A percentile compares a stretch with the other conserved stretches of the same genome.
Evolutionary conservation across 1,284 basidiomycete genomes (phyloP).

Genomic region (Rhodotorula sp.): DNA sequence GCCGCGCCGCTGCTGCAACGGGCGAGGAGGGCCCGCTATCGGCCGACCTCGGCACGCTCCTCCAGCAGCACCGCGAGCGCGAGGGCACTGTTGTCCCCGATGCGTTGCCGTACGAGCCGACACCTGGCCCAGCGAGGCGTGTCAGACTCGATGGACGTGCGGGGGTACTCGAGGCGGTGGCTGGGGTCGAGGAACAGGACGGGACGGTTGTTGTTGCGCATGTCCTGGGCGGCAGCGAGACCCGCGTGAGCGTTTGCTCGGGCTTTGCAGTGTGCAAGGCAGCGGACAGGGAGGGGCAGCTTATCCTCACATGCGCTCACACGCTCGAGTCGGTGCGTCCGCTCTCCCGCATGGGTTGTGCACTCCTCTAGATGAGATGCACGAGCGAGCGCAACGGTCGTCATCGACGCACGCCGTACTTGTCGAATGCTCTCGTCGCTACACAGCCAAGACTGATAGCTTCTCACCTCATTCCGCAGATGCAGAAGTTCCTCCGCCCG

Average conservation of each 20-base stretch:
- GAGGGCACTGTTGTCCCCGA: conserved; percentile 7
- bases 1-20: not conserved
- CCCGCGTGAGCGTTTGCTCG: conserved; percentile 62
- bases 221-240: conserved; percentile 54
- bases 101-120: conserved; percentile 21
- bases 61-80: conserved; percentile 3
- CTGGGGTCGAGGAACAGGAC: conserved; percentile 46
- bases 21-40: not conserved
- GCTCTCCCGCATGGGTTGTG: conserved; percentile 10
- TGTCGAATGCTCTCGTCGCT: not conserved
- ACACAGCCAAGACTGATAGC: not conserved
- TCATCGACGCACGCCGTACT: not conserved
- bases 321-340: conserved; percentile 63
- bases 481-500: conserved; percentile 45
- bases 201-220: conserved; percentile 65
- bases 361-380: too few relatives aligned
- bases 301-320: conserved; percentile 67
- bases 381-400: too few relatives aligned
- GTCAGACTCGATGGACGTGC: conserved; percentile 7
- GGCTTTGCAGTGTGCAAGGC: conserved; percentile 61
- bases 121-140: not conserved
- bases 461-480: conserved; percentile 49
- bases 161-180: not conserved
- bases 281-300: conserved; percentile 47
- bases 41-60: not conserved